Base-by-base conservation (phyloP, 345 rosid species). In the Zanthoxylum bungeanum region DNA sequence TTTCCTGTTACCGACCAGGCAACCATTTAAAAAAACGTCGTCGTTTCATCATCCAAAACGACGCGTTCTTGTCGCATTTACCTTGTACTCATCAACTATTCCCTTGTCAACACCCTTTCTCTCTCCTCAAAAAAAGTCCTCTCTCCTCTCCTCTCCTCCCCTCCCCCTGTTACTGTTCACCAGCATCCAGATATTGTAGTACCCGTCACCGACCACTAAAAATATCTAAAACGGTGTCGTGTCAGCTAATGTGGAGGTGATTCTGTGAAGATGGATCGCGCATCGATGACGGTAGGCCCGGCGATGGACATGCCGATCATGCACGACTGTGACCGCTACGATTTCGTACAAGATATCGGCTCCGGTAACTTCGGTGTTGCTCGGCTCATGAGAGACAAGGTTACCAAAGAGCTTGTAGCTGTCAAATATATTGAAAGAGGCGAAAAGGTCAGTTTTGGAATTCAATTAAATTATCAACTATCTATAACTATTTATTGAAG, bases 401-500 rank as follows among this genome's bases (percentile, higher is more conserved):
- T 79, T 31, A 88, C 93, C 17, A 80, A 82, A 70, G 98, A 91
- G 75, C 97, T 91, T 51, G 98, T 92, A 73, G 98, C 99, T 80
- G 96, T 95, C 59, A 95, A 95, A 85, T 95, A 89, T 69, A 92
- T 95, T 81, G 99, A 95, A 82, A 81, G 99, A 77, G 99, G 99
- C 74, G 91, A 86, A 27, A 92, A 84, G 93, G 97, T 89, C 39
- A 59, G 81, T 60, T 37, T 31, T 36, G 51, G 27, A 44, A 71
- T 50, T 66, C 58, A 11, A 21, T 19, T 39, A 19, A 22, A n/a
- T n/a, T 5, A 27, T 21, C 16, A 8, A n/a, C 37, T 30, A 12
- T 68, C 56, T 72, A 68, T 30, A 12, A 64, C 56, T 72, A 68
- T 47, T 66, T 72, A 51, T 78, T 64, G 75, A 71, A 74, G 34